These are phyloP conservation scores for Epichloe hybrida DNA, from an alignment of 2,329 filamentous ascomycete genomes.

Conservation along the genomic window DNA sequence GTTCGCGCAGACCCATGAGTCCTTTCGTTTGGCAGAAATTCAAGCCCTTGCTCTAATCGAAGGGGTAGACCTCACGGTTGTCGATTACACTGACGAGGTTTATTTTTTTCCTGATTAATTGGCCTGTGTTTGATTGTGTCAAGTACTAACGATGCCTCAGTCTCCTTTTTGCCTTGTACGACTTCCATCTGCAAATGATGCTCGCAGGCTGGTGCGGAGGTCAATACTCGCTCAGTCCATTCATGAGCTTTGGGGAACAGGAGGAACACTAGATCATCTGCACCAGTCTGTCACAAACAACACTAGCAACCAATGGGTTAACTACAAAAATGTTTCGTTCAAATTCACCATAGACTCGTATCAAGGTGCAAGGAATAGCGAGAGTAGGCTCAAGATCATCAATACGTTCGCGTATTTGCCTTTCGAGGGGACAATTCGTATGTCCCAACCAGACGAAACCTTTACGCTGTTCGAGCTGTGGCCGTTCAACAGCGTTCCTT, in stretches of 20 bases:
- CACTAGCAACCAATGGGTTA: constrained; percentile 51
- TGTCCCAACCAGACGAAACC: constrained; percentile 59
- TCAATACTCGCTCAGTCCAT: constrained; percentile 74
- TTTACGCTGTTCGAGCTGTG: constrained; percentile 81
- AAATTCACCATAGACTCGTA: constrained; percentile 78
- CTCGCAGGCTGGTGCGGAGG: constrained; percentile 53
- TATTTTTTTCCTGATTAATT: neutral
- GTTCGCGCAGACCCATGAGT: constrained; percentile 79
- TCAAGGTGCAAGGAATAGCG: constrained; percentile 52
- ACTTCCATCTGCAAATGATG: constrained; percentile 51
- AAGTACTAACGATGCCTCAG: constrained; percentile 29
- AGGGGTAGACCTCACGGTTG: constrained; percentile 52
- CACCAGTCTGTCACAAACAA: constrained; percentile 48
- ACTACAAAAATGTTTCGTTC: constrained; percentile 56
- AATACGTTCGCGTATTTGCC: constrained; percentile 67
- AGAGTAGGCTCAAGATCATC: constrained; percentile 60
- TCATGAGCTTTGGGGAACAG: constrained; percentile 79
- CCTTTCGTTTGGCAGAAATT: constrained; percentile 77
- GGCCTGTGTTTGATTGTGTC: neutral
- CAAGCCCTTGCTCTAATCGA: constrained; percentile 62
- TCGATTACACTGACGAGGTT: constrained; percentile 66
- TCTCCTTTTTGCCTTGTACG: constrained; percentile 75
- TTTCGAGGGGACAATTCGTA: constrained; percentile 64
- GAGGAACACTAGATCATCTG: constrained; percentile 50
- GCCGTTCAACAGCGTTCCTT: constrained; percentile 37